Evolutionary conservation across 768 basidiomycete genomes (phyloP), one percentile per base, ranked within the genome.

Genomic region (Pleurotus tuoliensis): DNA sequence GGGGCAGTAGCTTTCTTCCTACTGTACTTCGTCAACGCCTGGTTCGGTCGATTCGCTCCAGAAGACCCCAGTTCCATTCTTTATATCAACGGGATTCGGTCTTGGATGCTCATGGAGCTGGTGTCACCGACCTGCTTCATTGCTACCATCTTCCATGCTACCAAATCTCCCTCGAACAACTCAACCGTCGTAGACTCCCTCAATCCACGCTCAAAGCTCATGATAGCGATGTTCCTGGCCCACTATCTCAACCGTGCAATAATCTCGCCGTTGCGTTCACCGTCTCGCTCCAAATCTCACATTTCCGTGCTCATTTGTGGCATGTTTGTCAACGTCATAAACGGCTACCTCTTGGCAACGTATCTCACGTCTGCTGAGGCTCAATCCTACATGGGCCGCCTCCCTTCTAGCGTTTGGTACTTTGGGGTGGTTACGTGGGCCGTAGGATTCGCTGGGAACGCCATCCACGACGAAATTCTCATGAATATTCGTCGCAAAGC

Each of bases 381-480:
- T 0, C 70, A 75, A 15, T 59, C 72, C 5, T 81, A 76, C 64
- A 74, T 84, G 43, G 57, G 59, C 0, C 61, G 59, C 6, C 68
- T 73, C 5, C 64, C 66, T 27, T 58, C 67, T 11, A 70, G 71
- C 5, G 68, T 77, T 13, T 64, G 62, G 0, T 86, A 83, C 75
- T 38, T 70, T 3, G 91, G 90, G 2, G 64, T 90, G 11, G 63
- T 57, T 0, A 64, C 94, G 2, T 98, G 92, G 89, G 74, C 75
- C 0, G 34, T 73, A 0, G 96, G 96, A 0, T 79, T 94, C 43
- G 71, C 66, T 0, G 91, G 92, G 0, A 98, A 98, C 70, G 74
- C 97, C 30, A 74, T 81, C 34, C 94, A 97, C 69, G 96, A 98
- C 71, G 94, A 97, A 67, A 79, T 98, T 25, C 82, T 98, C 7